A percentile compares a stretch with the other conserved stretches of the same genome.
These are phyloP conservation scores for Clausena lansium DNA, from an alignment of 345 rosid genomes.

Conservation along the genomic window DNA sequence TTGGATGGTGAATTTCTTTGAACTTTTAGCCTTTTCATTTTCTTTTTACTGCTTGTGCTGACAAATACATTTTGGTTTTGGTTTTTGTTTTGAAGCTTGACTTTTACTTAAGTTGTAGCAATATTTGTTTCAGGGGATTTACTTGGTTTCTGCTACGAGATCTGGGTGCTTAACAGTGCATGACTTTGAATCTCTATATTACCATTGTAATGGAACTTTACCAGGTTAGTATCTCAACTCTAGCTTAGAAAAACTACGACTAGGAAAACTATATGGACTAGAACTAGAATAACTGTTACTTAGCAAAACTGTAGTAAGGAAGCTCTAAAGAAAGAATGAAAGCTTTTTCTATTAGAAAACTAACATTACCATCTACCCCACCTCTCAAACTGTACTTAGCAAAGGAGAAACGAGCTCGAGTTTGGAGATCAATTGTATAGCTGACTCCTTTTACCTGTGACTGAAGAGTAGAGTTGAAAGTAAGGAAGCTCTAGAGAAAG, in stretches of 20 bases:
- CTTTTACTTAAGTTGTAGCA: neutral
- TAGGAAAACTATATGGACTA: neutral
- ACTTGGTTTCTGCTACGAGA: conserved; percentile 73
- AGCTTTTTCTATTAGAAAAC: neutral
- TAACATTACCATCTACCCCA: neutral
- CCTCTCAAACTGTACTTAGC: neutral
- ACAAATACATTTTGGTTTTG: neutral
- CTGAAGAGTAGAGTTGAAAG: too few species aligned
- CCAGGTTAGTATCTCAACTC: conserved; percentile 37
- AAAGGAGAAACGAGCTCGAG: neutral
- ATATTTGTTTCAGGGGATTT: conserved; percentile 62
- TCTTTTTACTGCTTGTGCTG: neutral
- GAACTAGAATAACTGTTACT: neutral
- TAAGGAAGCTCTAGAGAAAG: neutral
- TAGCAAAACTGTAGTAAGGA: neutral
- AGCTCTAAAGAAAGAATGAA: neutral
- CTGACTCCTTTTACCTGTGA: neutral
- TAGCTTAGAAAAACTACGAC: neutral
- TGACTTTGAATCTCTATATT: conserved; percentile 80
- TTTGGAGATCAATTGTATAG: neutral
- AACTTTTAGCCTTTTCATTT: neutral
- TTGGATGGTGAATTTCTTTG: neutral
- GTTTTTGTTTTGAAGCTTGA: neutral
- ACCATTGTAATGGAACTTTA: conserved; percentile 38
- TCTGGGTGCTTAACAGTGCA: conserved; percentile 83